These are phyloP conservation scores for Beta macrorhiza DNA, from an alignment of 179 eudicot species.

Conservation along the genomic window DNA sequence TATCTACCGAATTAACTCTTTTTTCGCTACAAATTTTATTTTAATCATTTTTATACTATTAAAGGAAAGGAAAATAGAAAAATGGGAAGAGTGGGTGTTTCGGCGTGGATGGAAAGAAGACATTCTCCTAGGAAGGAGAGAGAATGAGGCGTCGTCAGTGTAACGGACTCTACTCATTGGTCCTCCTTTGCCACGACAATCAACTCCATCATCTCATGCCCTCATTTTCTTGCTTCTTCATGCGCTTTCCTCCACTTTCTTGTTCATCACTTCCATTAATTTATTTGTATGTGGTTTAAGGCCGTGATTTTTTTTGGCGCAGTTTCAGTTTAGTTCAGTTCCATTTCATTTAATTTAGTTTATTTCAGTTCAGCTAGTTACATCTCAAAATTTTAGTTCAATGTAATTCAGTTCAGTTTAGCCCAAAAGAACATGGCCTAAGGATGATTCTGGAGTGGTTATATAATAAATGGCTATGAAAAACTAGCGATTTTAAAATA, in stretches of 20 bases:
- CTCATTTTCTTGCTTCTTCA: background rate
- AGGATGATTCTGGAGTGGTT: no score
- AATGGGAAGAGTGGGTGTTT: conserved; percentile 24
- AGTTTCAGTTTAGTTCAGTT: no score
- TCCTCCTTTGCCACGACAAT: conserved; percentile 27
- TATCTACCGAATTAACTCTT: no score
- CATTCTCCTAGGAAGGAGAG: conserved; percentile 26
- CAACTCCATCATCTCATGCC: background rate
- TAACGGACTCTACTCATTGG: conserved; percentile 26
- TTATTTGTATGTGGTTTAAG: background rate
- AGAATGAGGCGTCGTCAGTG: conserved; percentile 23
- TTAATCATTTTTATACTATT: no score
- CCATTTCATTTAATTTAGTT: no score
- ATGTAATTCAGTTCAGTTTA: no score
- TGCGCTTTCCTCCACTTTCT: background rate
- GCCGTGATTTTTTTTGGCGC: no score
- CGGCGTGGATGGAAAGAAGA: conserved; percentile 31
- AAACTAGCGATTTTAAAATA: no score
- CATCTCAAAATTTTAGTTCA: no score
- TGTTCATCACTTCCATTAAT: background rate
- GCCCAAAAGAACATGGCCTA: no score
- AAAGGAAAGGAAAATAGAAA: background rate
- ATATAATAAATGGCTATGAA: no score
- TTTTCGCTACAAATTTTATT: background rate
- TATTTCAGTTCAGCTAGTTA: no score